Base-by-base conservation (phyloP, 2,329 filamentous ascomycete genomes). In the Phialemoniopsis sp. region DNA sequence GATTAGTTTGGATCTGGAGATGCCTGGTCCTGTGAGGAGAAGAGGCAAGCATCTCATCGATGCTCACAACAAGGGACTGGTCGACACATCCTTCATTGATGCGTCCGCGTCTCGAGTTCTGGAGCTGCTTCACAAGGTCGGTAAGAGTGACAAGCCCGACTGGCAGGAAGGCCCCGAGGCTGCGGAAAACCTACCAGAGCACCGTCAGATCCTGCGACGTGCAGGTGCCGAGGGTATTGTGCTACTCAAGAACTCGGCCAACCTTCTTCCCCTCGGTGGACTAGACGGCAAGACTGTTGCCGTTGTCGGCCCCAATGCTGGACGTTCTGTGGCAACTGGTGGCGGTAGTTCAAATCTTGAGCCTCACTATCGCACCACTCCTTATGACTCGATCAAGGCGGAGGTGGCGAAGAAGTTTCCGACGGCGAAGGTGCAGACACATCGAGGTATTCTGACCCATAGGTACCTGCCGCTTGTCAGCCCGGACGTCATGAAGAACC, bases 241-340 rank as follows among this genome's bases (percentile, higher is more conserved):
- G 7, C 17, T 34, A 15, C 32, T 34, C 21, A 26, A 80, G 57
- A 82, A 82, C 45, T 67, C 77, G 30, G 65, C 66, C 21, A 59
- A 62, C 17, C 57, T 73, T 4, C 60, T 82, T 3, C 78, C 78
- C 3, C 52, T 74, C 13, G 64, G 41, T 10, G 5, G 5, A 37
- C 21, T 26, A 6, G 21, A 26, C 10, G 60, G 62, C 30, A 64
- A 66, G 40, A 58, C 64, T 2, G 58, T 70, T 13, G 62, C 69
- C 13, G 62, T 73, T 17, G 72, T 74, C 46, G 70, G 70, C 10
- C 70, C 70, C 9, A 73, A 73, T 44, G 59, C 69, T 16, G 21
- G 6, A 5, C 13, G 32, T 6, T 34, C 32, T 13, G 32, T 34
- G 13, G 32, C 32, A 7, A 34, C 32, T 8, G 32, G 32, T 17